A percentile compares a stretch with the other conserved stretches of the same genome.
These are phyloP conservation scores for Metschnikowia drakensbergensis DNA, from an alignment of 805 yeast genomes.

Conservation along the genomic window DNA sequence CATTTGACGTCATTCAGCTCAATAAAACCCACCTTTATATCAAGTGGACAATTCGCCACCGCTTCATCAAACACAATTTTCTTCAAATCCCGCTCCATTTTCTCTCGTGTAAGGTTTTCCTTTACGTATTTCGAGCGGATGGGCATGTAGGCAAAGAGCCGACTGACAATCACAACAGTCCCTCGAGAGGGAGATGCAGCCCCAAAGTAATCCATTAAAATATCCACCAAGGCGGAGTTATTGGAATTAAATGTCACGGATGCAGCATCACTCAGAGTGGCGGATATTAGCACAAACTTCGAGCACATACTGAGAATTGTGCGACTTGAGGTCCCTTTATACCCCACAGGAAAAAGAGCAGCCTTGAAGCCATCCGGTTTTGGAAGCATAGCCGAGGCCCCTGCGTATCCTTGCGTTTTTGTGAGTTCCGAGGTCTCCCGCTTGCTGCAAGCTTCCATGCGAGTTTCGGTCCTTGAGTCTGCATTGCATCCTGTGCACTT, in stretches of 20 bases:
- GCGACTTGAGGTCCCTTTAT: slow-evolving; percentile 1
- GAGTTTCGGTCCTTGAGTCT: background rate
- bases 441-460: background rate
- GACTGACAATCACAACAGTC: slow-evolving; percentile 34
- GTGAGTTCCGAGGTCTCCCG: background rate
- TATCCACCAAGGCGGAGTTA: background rate
- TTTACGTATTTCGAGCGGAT: slow-evolving; percentile 36
- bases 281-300: background rate
- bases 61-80: slow-evolving; percentile 25
- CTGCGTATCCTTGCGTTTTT: background rate
- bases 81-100: slow-evolving; percentile 27
- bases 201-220: slow-evolving; percentile 1
- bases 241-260: background rate
- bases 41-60: slow-evolving; percentile 19
- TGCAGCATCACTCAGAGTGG: background rate
- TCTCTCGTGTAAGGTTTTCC: slow-evolving; percentile 16
- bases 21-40: background rate
- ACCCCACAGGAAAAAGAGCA: background rate
- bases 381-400: background rate
- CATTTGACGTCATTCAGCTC: background rate
- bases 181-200: slow-evolving; percentile 24
- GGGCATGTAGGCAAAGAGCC: slow-evolving; percentile 42
- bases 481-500: background rate
- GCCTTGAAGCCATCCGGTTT: background rate
- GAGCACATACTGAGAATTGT: slow-evolving; percentile 1